phyloP scores from a whole-genome alignment of 2,329 filamentous ascomycete species.

The Trichoderma sp. region DNA sequence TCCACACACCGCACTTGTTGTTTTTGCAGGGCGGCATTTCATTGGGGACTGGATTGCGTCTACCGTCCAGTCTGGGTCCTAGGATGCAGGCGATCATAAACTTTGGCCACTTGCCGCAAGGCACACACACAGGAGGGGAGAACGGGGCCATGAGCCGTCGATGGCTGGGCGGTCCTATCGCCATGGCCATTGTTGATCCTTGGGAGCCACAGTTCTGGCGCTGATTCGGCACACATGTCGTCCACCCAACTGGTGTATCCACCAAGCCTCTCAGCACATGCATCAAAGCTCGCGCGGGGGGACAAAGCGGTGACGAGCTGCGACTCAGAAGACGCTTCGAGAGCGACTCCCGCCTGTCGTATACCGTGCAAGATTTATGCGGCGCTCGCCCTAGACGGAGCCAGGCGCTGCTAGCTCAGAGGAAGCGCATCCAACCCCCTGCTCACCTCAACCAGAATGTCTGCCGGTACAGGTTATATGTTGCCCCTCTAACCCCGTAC shows the following conservation, averaged over 20 bases:
- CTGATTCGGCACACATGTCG: constrained; percentile 24
- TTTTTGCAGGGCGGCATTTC: constrained; percentile 20
- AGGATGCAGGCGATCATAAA: constrained; percentile 28
- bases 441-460: neutral
- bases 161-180: constrained; percentile 9
- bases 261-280: constrained; percentile 26
- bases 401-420: neutral
- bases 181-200: neutral
- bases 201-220: constrained; percentile 10
- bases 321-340: neutral
- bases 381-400: constrained; percentile 8
- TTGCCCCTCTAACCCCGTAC: neutral
- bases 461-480: neutral
- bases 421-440: neutral
- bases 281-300: constrained; percentile 15
- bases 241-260: constrained; percentile 14
- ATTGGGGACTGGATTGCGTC: constrained; percentile 25
- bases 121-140: constrained; percentile 28
- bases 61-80: constrained; percentile 27
- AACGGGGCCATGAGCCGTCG: constrained; percentile 10
- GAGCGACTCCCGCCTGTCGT: neutral
- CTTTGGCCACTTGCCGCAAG: constrained; percentile 29
- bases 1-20: constrained; percentile 21
- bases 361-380: constrained; percentile 15
- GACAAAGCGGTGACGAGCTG: constrained; percentile 23